Evolutionary conservation across 768 basidiomycete species (phyloP).

Genomic region (Boletus subcaerulescens): DNA sequence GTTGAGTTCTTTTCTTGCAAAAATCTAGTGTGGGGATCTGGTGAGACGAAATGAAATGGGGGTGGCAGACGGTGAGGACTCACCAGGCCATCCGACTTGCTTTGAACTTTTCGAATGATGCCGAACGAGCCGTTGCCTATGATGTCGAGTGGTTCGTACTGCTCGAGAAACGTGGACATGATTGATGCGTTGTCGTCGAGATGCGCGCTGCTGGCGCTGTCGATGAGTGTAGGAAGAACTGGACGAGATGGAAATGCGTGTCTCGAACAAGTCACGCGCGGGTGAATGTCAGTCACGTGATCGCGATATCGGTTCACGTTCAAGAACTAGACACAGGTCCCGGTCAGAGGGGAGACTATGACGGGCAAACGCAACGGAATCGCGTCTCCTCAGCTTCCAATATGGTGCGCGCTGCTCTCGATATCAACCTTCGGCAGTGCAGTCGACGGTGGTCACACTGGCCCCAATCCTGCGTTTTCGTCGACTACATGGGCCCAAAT

Average conservation of each 20-base stretch:
- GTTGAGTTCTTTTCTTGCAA: constrained; percentile 94
- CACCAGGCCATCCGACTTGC: constrained; percentile 81
- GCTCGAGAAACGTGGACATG: constrained; percentile 53
- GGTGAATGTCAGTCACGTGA: constrained; percentile 24
- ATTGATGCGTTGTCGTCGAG: constrained; percentile 6
- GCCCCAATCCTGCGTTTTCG: no score
- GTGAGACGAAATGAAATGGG: background rate
- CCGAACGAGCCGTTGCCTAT: constrained; percentile 98
- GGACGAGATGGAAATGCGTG: constrained; percentile 23
- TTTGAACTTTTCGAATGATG: constrained; percentile 90
- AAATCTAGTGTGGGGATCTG: constrained; percentile 45
- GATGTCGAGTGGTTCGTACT: constrained; percentile 84
- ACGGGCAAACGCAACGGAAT: no score
- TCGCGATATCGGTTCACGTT: constrained; percentile 16
- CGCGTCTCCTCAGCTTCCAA: no score
- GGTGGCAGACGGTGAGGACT: constrained; percentile 31
- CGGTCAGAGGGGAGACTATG: no score
- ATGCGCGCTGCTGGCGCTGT: constrained; percentile 2
- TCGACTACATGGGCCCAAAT: no score
- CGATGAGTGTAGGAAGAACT: background rate
- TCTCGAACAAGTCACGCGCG: constrained; percentile 29
- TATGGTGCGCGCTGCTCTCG: no score
- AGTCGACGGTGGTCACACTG: no score
- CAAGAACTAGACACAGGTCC: no score
- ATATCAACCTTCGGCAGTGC: no score